Percentiles rank a stretch among this genome's conserved stretches.
Conservation (phyloP, 495 filamentous ascomycete genomes). For the Penicillium atrosanguineum region DNA sequence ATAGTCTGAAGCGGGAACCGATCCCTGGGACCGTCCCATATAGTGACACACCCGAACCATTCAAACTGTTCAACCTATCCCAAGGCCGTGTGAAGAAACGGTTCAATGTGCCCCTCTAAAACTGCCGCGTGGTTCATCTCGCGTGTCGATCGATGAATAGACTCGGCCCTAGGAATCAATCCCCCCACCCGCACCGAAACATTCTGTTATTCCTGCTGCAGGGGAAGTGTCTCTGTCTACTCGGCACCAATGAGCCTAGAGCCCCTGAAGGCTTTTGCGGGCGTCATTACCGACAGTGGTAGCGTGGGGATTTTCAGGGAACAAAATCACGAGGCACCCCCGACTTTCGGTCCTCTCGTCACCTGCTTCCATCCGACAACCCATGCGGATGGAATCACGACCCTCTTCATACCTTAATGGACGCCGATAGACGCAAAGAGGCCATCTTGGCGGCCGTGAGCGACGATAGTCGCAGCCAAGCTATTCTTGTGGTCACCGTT, state of each 20-base stretch:
- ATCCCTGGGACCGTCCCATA: background rate
- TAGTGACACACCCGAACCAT: no score
- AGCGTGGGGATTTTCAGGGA: conserved; percentile 13
- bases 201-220: background rate
- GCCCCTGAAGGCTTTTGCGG: conserved; percentile 4
- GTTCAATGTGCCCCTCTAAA: background rate
- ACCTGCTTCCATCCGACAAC: background rate
- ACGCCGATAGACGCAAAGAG: conserved; percentile 11
- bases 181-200: conserved; percentile 11
- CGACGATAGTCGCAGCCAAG: conserved; percentile 21
- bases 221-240: conserved; percentile 5
- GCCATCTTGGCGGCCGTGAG: conserved; percentile 10
- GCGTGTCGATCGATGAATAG: conserved; percentile 9
- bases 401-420: conserved; percentile 10
- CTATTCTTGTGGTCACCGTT: conserved; percentile 30
- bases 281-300: conserved; percentile 9
- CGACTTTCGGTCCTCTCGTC: background rate
- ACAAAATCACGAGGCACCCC: conserved; percentile 19
- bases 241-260: conserved; percentile 13
- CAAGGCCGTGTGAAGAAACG: background rate
- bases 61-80: no score
- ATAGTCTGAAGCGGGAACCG: background rate
- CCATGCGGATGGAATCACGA: conserved; percentile 12
- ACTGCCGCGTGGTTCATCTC: background rate
- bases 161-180: conserved; percentile 17